A percentile compares a stretch with the other conserved stretches of the same genome.
Evolutionary conservation across 345 rosid species (phyloP).

Genomic region (Orychophragmus violaceus): DNA sequence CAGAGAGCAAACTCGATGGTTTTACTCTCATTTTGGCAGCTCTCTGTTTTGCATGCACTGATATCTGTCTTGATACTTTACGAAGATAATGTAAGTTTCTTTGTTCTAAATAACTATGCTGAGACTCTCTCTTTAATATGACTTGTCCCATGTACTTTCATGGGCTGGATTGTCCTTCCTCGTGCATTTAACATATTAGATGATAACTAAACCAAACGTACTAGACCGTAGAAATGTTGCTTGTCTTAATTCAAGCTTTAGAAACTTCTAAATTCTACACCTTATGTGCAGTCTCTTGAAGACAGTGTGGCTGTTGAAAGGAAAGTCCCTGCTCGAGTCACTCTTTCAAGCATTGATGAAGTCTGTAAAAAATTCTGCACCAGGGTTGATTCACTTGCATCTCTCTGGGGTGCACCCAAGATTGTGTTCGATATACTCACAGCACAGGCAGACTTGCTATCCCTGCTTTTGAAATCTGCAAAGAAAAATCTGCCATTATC

Average conservation of each 20-base stretch:
- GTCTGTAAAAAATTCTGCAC: constrained; percentile 38
- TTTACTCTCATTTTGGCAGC: constrained; percentile 58
- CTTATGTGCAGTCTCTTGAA: constrained; percentile 44
- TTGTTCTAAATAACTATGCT: constrained; percentile 5
- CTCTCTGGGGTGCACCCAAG: constrained; percentile 43
- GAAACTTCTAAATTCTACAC: not conserved
- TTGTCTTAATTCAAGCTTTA: not conserved
- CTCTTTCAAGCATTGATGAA: constrained; percentile 45
- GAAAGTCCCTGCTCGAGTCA: constrained; percentile 45
- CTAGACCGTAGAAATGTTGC: constrained; percentile 1
- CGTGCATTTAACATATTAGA: not conserved
- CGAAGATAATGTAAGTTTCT: constrained; percentile 56
- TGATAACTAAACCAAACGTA: not conserved
- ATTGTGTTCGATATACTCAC: constrained; percentile 51
- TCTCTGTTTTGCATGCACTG: constrained; percentile 57
- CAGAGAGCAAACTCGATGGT: constrained; percentile 58
- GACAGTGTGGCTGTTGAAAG: constrained; percentile 30
- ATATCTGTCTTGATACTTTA: constrained; percentile 48
- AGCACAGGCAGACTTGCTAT: constrained; percentile 66
- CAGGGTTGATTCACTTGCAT: constrained; percentile 42
- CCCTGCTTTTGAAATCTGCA: constrained; percentile 47
- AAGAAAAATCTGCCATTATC: constrained; percentile 38
- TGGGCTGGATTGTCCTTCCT: not conserved
- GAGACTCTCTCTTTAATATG: not conserved
- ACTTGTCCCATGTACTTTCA: not conserved